Base-by-base conservation (phyloP, 257 asterid species). In the Fraxinus americana region DNA sequence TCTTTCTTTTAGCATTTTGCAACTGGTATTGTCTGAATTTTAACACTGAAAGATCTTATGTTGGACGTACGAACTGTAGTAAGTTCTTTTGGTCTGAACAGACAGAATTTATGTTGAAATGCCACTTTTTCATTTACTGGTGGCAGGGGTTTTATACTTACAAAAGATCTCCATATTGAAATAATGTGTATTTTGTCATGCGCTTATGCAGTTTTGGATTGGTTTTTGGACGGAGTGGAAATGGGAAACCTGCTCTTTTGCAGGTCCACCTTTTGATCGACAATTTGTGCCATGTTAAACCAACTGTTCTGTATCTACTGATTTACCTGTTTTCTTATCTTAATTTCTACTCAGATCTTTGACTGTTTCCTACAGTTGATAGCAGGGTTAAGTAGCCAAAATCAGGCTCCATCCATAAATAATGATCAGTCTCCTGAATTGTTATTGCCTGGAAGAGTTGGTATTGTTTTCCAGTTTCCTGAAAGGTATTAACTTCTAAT, bases 391-490 rank as follows among this genome's bases (percentile, higher is more conserved):
- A 86, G 86, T 85, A 90, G 83, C 98, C 99, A 87, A 90, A 94
- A 16, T 89, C 97, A 72, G 97, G 99, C 66, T 90, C 97, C 83
- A 87, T 91, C 71, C 73, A 57, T 78, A 79, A 88, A 82, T 59
- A 86, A 87, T 76, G 88, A 88, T 76, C 84, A 85, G 76, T 72
- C 87, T 73, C 89, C 93, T 45, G 91, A 87, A 86, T 38, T 73
- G 50, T 84, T 95, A 81, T 82, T 82, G 50, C 90, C 93, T 2
- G 87, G 83, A 84, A 92, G 82, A 88, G 98, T 95, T 85, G 99
- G 99, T 77, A 91, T 95, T 71, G 99, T 95, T 83, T 91, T 95
- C 86, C 98, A 95, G 83, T 93, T 95, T 84, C 99, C 99, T 54
- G 99, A 93, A 88, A 95, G 99, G 98, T 94, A 85, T 69, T 73